Evolutionary conservation across 306 rosid species (phyloP).

Genomic region (Acmispon strigosus): DNA sequence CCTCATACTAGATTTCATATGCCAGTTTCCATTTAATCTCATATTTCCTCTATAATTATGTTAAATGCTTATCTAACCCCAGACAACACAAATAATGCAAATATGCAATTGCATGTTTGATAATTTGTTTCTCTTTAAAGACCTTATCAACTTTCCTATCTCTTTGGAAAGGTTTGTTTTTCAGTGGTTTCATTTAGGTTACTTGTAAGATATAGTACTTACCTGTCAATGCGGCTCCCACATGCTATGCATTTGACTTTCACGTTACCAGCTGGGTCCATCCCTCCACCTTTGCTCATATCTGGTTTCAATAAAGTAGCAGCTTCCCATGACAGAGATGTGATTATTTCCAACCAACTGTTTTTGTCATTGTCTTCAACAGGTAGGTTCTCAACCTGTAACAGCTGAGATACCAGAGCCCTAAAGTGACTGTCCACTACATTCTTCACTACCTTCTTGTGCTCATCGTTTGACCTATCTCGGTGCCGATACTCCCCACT

Average conservation of each 20-base stretch:
- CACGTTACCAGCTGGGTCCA: slow-evolving; percentile 95
- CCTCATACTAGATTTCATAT: background rate
- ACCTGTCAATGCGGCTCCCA: slow-evolving; percentile 71
- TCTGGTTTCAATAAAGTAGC: slow-evolving; percentile 92
- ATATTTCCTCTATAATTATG: background rate
- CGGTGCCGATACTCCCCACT: slow-evolving; percentile 62
- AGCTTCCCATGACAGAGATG: slow-evolving; percentile 92
- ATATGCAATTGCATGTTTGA: background rate
- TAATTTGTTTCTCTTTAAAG: background rate
- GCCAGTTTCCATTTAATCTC: background rate
- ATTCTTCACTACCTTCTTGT: slow-evolving; percentile 61
- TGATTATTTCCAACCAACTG: slow-evolving; percentile 87
- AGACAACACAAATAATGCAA: background rate
- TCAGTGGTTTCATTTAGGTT: background rate
- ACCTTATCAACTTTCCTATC: background rate
- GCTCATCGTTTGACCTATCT: slow-evolving; percentile 76
- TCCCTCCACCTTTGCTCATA: slow-evolving; percentile 85
- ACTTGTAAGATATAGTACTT: slow-evolving; percentile 13
- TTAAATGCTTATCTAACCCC: background rate
- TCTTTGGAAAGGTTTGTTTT: background rate
- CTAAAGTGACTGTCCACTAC: slow-evolving; percentile 94
- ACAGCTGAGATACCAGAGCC: slow-evolving; percentile 87
- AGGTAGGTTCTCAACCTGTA: slow-evolving; percentile 80
- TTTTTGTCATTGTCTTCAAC: slow-evolving; percentile 48
- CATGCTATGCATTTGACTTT: slow-evolving; percentile 92